These are phyloP conservation scores for Simplicillium sp. DNA, from an alignment of 2,329 filamentous ascomycete species.

Conservation along the genomic window DNA sequence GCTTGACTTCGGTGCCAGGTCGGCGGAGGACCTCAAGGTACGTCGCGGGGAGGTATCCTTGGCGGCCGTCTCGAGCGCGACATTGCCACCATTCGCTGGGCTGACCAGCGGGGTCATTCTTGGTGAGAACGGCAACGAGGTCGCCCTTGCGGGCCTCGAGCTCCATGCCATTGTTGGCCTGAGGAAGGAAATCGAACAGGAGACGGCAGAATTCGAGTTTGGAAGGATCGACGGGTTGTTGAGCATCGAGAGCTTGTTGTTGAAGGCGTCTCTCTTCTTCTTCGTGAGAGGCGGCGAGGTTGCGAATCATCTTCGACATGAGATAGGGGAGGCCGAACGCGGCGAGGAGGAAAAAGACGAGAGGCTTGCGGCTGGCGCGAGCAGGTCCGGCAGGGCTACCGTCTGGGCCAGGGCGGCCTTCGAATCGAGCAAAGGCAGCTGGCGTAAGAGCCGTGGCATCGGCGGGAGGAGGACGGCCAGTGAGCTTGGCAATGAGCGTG, in stretches of 20 bases:
- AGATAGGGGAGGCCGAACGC: constrained; percentile 94
- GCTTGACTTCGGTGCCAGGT: constrained; percentile 39
- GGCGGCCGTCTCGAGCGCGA: constrained; percentile 75
- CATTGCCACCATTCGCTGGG: constrained; percentile 97
- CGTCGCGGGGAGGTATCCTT: constrained; percentile 85
- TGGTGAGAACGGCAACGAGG: constrained; percentile 85
- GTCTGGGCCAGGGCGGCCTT: constrained; percentile 54
- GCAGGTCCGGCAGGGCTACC: constrained; percentile 54
- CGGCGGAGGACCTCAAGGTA: constrained; percentile 71
- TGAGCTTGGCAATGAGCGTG: constrained; percentile 83
- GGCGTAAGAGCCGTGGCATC: constrained; percentile 83
- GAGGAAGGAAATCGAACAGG: constrained; percentile 86
- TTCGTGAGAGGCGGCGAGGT: constrained; percentile 75
- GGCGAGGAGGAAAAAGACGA: constrained; percentile 89
- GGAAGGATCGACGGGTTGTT: constrained; percentile 63
- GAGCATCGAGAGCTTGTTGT: constrained; percentile 39
- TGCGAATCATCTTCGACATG: constrained; percentile 90
- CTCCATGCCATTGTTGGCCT: constrained; percentile 63
- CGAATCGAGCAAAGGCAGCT: constrained; percentile 82
- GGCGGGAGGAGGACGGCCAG: constrained; percentile 80
- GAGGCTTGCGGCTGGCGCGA: constrained; percentile 84
- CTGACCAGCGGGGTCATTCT: constrained; percentile 85
- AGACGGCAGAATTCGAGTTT: constrained; percentile 96
- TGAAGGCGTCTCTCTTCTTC: constrained; percentile 59
- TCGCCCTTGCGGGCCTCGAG: constrained; percentile 91